A percentile compares a stretch with the other conserved stretches of the same genome.
Evolutionary conservation across 495 filamentous ascomycete genomes (phyloP).

Genomic region (Chaetomium fimeti): DNA sequence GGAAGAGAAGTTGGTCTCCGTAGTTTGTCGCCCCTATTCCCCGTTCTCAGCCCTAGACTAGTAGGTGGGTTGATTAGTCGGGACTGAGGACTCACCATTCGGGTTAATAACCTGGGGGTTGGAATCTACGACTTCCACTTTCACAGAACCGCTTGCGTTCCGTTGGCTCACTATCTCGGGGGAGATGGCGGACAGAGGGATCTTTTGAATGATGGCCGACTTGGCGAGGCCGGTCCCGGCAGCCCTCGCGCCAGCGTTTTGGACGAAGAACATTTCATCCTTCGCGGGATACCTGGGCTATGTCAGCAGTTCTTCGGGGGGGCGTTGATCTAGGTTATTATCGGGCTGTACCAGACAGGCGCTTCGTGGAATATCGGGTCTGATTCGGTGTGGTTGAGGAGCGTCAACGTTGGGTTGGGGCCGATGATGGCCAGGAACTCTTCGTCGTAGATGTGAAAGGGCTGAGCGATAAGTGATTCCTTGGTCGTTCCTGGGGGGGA

Average conservation of each 20-base stretch:
- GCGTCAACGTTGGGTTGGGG: constrained; percentile 44
- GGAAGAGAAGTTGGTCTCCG: constrained; percentile 46
- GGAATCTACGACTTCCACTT: constrained; percentile 39
- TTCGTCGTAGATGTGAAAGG: constrained; percentile 49
- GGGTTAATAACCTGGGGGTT: constrained; percentile 48
- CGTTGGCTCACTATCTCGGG: constrained; percentile 39
- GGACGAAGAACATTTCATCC: constrained; percentile 55
- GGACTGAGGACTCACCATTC: constrained; percentile 41
- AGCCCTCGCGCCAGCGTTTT: constrained; percentile 48
- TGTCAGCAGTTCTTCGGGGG: too few species aligned
- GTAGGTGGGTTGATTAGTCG: too few species aligned
- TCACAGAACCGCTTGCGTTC: constrained; percentile 45
- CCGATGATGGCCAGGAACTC: constrained; percentile 48
- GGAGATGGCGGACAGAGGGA: constrained; percentile 44
- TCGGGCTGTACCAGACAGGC: constrained; percentile 47
- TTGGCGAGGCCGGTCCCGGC: constrained; percentile 52
- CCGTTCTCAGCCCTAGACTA: background rate
- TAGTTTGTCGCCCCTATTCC: constrained; percentile 49
- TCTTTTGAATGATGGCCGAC: constrained; percentile 52
- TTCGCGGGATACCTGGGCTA: constrained; percentile 39
- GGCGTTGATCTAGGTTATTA: background rate
- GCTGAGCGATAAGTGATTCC: constrained; percentile 36
- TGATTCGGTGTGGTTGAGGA: constrained; percentile 40
- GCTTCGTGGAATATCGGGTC: constrained; percentile 55
- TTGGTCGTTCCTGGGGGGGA: constrained; percentile 37